Evolutionary conservation across 1,284 basidiomycete genomes (phyloP), one percentile per base, ranked within the genome.

Genomic region (Marasmius fiardii): DNA sequence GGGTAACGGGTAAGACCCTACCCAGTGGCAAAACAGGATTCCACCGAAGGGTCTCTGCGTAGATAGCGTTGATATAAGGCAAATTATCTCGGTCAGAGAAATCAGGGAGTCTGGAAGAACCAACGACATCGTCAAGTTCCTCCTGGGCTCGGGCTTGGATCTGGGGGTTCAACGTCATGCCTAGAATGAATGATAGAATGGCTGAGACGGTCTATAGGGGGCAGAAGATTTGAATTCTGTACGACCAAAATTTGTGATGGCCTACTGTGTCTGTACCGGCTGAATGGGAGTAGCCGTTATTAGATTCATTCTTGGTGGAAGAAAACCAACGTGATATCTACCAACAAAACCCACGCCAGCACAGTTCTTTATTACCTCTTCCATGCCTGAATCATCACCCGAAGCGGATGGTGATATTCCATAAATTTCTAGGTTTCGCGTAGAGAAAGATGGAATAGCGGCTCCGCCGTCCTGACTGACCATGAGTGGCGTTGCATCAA

Each of bases 61-160:
- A 58, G 3, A 72, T 39, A 0, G 66, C 67, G 14, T 63, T 57
- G 14, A 73, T 54, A 53, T 71, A 75, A 0, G 70, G 69, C 18
- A 76, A 60, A 1, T 51, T 43, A 0, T 61, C 57, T 23, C 65
- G 58, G 51, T 77, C 75, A 3, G 61, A 61, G 41, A 74, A 69
- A 1, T 61, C 65, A 0, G 75, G 75, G 1, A 75, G 61, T 12
- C 72, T 62, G 11, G 67, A 65, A 1, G 52, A 24, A 0, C 70
- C 71, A 24, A 73, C 45, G 14, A 72, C 67, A 1, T 50, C 33
- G 56, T 74, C 71, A 18, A 75, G 56, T 52, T 75, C 71, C 31
- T 58, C 59, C 43, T 73, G 72, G 1, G 69, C 68, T 8, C 56
- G 59, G 31, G 48, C 48, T 41, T 65, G 66, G 4, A 65, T 60